Base-by-base conservation (phyloP, 108 stramenopile genomes). In the Asterionellopsis glacialis region DNA sequence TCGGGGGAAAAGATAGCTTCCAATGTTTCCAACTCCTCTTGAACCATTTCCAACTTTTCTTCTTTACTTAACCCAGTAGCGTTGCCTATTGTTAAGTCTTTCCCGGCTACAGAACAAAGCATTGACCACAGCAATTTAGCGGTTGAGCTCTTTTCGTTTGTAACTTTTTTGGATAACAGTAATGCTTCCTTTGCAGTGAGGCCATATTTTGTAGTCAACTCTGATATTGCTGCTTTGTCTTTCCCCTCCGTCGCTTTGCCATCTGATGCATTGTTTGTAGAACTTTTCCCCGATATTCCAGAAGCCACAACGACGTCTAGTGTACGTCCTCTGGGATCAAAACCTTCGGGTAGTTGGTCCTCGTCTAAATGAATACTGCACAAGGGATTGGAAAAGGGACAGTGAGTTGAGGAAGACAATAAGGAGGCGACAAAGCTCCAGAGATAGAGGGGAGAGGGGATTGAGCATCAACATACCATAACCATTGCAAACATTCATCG, bases 401-500 rank as follows among this genome's bases (percentile, higher is more conserved):
- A 33, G 33, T 33, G 33, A 33, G 5, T 2, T 33, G 33, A 33
- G 33, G n/a, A 33, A 33, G 33, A 33, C 33, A 33, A 5, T 33
- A 7, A 33, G 33, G 7, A 33, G 7, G n/a, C 2, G 33, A 33
- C 33, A 33, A 33, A 5, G 33, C 33, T 33, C 2, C 33, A 33
- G 7, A 33, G 7, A 33, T 33, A 33, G 33, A 7, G 33, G 33
- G 33, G 33, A 7, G 33, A 7, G 33, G 33, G 5, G 33, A 33
- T 33, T 33, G 5, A 33, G 7, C 7, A 7, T 7, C 33, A 33
- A 33, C 33, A 33, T 7, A 33, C 33, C 33, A 68, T 13, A 93
- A 51, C 82, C 88, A 88, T 62, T 93, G 91, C 55, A 93, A 57
- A 54, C 84, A 82, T 53, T 78, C 77, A 59, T 93, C 91, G 62